Evolutionary conservation across 1,139 yeast genomes (phyloP), one percentile per base, ranked within the genome.

Genomic region (Hyphopichia pseudoburtonii): DNA sequence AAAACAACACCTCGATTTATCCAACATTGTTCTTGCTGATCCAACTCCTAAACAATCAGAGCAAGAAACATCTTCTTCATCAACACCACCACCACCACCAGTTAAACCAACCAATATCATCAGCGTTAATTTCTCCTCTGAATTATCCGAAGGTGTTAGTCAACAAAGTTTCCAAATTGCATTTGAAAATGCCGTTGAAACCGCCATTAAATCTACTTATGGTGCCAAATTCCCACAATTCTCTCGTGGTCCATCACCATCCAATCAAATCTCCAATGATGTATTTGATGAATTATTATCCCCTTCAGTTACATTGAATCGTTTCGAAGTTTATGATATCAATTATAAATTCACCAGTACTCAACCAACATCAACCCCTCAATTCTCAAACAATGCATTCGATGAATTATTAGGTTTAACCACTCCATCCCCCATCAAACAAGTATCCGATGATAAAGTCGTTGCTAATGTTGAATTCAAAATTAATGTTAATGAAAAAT

Each of bases 1-100:
- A 35, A 75, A 76, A 46, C 74, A 79, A 46, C 86, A 82, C 51
- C 70, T 90, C 46, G 97, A 92, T 57, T 71, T 92, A 41, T 76
- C 88, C 30, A 79, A 85, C 58, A 80, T 90, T 47, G 76, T 78
- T 42, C 48, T 79, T 40, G 73, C 77, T 10, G 62, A 64, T 31
- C 68, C 79, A 26, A 49, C 56, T 36, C 50, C 49, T 37, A 51
- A 45, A 18, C 50, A 40, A n/a, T 44, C 47, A 3, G 36, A 33
- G 9, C 34, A 32, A 15, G 36, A 40, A 12, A 40, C 33, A n/a
- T 41, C 40, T 11, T 37, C 25, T 15, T 54, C 58, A 22, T 48
- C 56, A 2, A 55, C 48, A 17, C 34, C 46, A 24, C 28, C 32
- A 38, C 12, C 36, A 31, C 26, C 15, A 22, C 26, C 19, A 24